Evolutionary conservation across 2,329 filamentous ascomycete genomes (phyloP).

Genomic region (Spiromastix sp.): DNA sequence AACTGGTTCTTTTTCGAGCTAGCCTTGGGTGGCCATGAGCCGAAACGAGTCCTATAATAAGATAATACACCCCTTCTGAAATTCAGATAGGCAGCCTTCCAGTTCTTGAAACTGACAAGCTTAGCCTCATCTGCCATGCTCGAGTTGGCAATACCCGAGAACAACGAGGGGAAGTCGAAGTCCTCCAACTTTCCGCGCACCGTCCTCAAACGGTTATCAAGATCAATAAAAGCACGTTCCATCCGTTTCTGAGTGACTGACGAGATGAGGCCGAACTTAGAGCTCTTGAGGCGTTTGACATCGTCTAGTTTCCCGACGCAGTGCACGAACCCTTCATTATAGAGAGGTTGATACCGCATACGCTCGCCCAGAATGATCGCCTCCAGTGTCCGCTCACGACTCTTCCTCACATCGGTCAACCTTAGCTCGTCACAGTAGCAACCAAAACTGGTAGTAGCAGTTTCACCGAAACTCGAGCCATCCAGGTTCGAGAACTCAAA

Average conservation of each 20-base stretch:
- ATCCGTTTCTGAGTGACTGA: conserved; percentile 64
- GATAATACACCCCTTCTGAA: conserved; percentile 64
- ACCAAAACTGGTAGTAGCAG: conserved; percentile 40
- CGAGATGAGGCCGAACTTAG: conserved; percentile 61
- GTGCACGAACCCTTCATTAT: conserved; percentile 86
- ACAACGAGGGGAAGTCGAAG: conserved; percentile 86
- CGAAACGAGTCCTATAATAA: conserved; percentile 59
- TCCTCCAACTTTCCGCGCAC: conserved; percentile 66
- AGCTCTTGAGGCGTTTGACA: conserved; percentile 57
- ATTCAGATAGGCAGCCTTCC: conserved; percentile 63
- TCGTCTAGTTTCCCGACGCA: conserved; percentile 75
- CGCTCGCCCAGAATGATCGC: conserved; percentile 79
- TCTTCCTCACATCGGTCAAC: conserved; percentile 69
- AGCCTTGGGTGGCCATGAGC: conserved; percentile 84
- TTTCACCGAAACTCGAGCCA: conserved; percentile 53
- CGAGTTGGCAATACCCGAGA: conserved; percentile 77
- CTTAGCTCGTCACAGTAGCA: conserved; percentile 65
- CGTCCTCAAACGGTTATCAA: conserved; percentile 60
- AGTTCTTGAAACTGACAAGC: conserved; percentile 70
- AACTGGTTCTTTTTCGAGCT: conserved; percentile 86
- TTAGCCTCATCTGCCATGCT: conserved; percentile 68
- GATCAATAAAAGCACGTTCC: conserved; percentile 69
- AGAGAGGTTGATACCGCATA: conserved; percentile 71
- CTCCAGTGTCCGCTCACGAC: conserved; percentile 81
- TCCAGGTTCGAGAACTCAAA: conserved; percentile 54